Evolutionary conservation across 2,329 filamentous ascomycete genomes (phyloP).

Genomic region (Penicillium sp.): DNA sequence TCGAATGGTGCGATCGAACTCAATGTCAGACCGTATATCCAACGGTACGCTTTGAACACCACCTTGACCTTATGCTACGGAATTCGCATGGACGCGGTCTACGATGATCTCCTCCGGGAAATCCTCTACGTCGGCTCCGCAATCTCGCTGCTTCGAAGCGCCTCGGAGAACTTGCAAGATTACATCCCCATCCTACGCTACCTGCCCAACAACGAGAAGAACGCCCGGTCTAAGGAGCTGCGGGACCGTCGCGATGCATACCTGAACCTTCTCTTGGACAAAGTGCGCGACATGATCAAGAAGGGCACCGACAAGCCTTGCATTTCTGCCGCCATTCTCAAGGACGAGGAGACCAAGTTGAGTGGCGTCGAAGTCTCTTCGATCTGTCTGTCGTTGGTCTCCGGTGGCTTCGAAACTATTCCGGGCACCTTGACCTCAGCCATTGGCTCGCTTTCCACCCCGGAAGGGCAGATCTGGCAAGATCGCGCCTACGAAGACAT

Average conservation of each 20-base stretch:
- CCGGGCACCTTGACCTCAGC: slow-evolving; percentile 71
- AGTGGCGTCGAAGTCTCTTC: slow-evolving; percentile 68
- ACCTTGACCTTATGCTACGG: slow-evolving; percentile 73
- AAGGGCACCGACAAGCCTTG: slow-evolving; percentile 62
- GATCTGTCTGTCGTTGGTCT: slow-evolving; percentile 72
- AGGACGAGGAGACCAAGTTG: slow-evolving; percentile 63
- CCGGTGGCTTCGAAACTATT: slow-evolving; percentile 72
- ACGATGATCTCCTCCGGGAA: slow-evolving; percentile 64
- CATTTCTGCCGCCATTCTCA: slow-evolving; percentile 63
- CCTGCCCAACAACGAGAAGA: slow-evolving; percentile 53
- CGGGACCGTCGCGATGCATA: slow-evolving; percentile 64
- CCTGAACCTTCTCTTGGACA: slow-evolving; percentile 53
- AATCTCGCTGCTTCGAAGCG: slow-evolving; percentile 67
- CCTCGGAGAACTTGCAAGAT: slow-evolving; percentile 74
- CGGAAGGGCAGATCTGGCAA: slow-evolving; percentile 65
- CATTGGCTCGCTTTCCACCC: slow-evolving; percentile 64
- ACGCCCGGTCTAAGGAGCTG: slow-evolving; percentile 58
- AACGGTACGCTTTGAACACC: slow-evolving; percentile 69
- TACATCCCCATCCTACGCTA: slow-evolving; percentile 68
- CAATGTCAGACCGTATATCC: slow-evolving; percentile 65
- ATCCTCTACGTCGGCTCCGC: slow-evolving; percentile 69
- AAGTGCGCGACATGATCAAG: slow-evolving; percentile 55
- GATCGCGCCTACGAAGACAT: slow-evolving; percentile 65
- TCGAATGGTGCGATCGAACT: slow-evolving; percentile 59
- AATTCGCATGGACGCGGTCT: slow-evolving; percentile 65